These are phyloP conservation scores for Scutellaria baicalensis DNA, from an alignment of 257 asterid genomes.

Conservation along the genomic window DNA sequence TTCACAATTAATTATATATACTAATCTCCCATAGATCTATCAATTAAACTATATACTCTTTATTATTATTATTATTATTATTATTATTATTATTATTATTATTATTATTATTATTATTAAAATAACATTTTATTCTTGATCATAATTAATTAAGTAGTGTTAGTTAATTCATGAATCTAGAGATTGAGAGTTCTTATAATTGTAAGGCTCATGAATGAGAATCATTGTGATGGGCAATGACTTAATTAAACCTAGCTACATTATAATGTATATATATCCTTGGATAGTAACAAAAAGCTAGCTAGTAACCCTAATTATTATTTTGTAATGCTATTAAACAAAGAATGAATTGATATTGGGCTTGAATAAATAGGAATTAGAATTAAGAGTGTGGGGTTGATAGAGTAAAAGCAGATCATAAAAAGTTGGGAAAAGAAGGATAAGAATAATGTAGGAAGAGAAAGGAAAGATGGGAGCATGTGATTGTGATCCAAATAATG, in stretches of 20 bases:
- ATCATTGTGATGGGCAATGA: neutral
- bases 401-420: slow-evolving; percentile 24
- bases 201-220: neutral
- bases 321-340: slow-evolving; percentile 24
- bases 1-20: slow-evolving; percentile 14
- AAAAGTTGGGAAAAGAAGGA: slow-evolving; percentile 24
- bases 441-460: slow-evolving; percentile 38
- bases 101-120: too few species aligned
- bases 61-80: too few species aligned
- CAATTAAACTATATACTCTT: neutral
- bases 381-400: slow-evolving; percentile 28
- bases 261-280: too few species aligned
- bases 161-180: neutral
- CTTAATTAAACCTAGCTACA: too few species aligned
- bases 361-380: neutral
- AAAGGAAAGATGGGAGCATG: slow-evolving; percentile 47
- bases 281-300: neutral
- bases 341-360: slow-evolving; percentile 10
- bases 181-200: neutral
- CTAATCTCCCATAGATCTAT: neutral
- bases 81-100: too few species aligned
- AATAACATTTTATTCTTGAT: neutral
- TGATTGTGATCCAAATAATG: slow-evolving; percentile 54
- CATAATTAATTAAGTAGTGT: neutral
- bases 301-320: slow-evolving; percentile 16